Evolutionary conservation across 2,329 filamentous ascomycete species (phyloP), one percentile per base, ranked within the genome.

Genomic region (Nothophoma quercina): DNA sequence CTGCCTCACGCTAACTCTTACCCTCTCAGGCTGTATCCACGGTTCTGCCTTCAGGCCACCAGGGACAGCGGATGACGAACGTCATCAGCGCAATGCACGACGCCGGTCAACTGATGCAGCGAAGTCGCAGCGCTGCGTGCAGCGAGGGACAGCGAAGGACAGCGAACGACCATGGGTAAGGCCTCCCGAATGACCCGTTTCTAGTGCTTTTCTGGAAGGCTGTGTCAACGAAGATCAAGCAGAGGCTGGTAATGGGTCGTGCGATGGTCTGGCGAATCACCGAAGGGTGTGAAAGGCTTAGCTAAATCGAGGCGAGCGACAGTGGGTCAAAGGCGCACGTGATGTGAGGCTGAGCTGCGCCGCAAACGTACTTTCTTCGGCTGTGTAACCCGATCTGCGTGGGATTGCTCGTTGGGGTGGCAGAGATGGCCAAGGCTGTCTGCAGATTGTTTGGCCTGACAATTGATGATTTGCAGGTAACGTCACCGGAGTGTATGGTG

Each of bases 321-420:
- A 7, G 7, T 9, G 34, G 41, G 15, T 3, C 26, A 6, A 18
- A 2, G 3, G 5, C 25, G 15, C 43, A 48, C 28, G 50, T 53
- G 43, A 43, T 39, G n/a, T 33, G 50, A 47, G 50, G 50, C 50
- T 52, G 43, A 52, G 49, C 40, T 38, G 39, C 32, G 39, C 30
- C 23, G 35, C 32, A 19, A 6, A 34, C n/a, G 15, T 25, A 18
- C 18, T 22, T 25, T 7, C 32, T 44, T 16, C 26, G 35, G 45
- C 29, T 41, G 36, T 48, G 45, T 25, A 32, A 6, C 13, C 4
- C 19, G 29, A 41, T 28, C 26, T 28, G 23, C 30, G 15, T 39
- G 16, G 16, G 25, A 15, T 16, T 22, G 9, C 25, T 21, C 8
- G 15, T n/a, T 29, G 12, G 25, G 18, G n/a, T 5, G 9, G 9